phyloP scores from a whole-genome alignment of 805 yeast species.

The Wilhelminamyces savonicus region DNA sequence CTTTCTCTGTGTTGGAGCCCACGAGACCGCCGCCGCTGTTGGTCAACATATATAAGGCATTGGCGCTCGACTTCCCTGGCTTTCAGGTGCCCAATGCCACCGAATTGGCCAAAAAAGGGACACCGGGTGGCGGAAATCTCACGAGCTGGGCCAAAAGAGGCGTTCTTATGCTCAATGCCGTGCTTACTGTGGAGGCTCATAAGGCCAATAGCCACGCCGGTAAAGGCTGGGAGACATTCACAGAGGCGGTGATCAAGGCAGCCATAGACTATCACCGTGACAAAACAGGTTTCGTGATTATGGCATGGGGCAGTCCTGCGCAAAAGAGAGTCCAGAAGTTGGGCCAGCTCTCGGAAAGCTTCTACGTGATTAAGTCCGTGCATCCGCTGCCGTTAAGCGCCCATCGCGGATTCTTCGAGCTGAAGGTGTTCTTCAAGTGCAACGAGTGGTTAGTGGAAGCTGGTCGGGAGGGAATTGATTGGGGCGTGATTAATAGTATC shows the following conservation, averaged over 20 bases:
- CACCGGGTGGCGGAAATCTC: constrained; percentile 55
- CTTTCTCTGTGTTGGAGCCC: constrained; percentile 85
- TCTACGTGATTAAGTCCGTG: constrained; percentile 61
- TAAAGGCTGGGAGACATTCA: constrained; percentile 89
- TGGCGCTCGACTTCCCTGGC: constrained; percentile 58
- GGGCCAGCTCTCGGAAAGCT: constrained; percentile 19
- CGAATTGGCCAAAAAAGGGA: constrained; percentile 14
- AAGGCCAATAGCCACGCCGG: constrained; percentile 88
- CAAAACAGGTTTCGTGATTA: constrained; percentile 52
- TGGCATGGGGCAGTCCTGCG: constrained; percentile 83
- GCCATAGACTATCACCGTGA: constrained; percentile 44
- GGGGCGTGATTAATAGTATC: constrained; percentile 41
- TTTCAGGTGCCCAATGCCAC: constrained; percentile 50
- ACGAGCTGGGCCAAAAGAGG: constrained; percentile 85
- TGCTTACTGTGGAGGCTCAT: constrained; percentile 88
- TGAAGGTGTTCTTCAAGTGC: constrained; percentile 65
- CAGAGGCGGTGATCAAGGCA: constrained; percentile 58
- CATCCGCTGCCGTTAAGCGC: constrained; percentile 98
- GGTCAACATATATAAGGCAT: constrained; percentile 76
- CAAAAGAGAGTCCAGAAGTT: constrained; percentile 48
- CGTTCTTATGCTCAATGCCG: constrained; percentile 79
- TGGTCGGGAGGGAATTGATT: constrained; percentile 46
- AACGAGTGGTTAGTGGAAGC: constrained; percentile 68
- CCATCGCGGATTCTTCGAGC: constrained; percentile 71
- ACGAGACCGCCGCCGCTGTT: constrained; percentile 79